Evolutionary conservation across 1,139 yeast genomes (phyloP), one percentile per base, ranked within the genome.

Genomic region (Debaryomyces sp.): DNA sequence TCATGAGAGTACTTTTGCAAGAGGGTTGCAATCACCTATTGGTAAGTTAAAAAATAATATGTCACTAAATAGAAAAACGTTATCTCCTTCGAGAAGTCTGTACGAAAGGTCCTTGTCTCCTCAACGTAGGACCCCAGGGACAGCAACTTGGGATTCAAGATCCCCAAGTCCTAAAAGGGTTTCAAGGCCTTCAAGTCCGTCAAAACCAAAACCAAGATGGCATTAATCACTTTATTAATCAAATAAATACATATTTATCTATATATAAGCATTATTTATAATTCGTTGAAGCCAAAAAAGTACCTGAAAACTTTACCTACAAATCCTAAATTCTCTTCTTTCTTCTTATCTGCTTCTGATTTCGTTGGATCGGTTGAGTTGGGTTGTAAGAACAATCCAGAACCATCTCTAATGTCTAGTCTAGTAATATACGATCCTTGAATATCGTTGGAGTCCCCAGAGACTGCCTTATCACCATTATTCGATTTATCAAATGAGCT

Each of bases 221-320:
- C 49, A 43, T 24, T 46, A 29, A 46, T 37, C 26, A 13, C 13
- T 23, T 30, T 27, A n/a, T 9, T 38, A 40, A 18, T 12, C 35
- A 23, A 30, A 38, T 33, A 13, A 44, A 35, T 44, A 43, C 40
- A 42, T 34, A 42, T 46, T 5, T 44, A 42, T 33, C 29, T 43
- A 24, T 40, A 21, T 41, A 18, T 40, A 40, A 23, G 40, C 22
- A 41, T 37, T 33, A 49, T 18, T 59, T 64, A 72, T 54, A 74
- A 66, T 52, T 76, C 80, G 58, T 75, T 73, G 56, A 75, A 75
- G 8, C 81, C 81, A 62, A 76, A 76, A 29, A 76, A 60, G 53
- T 66, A 73, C 54, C 67, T 73, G 38, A 73, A 58, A 13, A 71
- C 55, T 12, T 68, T 62, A 17, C 74, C 77, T 48, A 67, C 48